These are phyloP conservation scores for Russula sp. DNA, from an alignment of 768 basidiomycete genomes.

Conservation along the genomic window DNA sequence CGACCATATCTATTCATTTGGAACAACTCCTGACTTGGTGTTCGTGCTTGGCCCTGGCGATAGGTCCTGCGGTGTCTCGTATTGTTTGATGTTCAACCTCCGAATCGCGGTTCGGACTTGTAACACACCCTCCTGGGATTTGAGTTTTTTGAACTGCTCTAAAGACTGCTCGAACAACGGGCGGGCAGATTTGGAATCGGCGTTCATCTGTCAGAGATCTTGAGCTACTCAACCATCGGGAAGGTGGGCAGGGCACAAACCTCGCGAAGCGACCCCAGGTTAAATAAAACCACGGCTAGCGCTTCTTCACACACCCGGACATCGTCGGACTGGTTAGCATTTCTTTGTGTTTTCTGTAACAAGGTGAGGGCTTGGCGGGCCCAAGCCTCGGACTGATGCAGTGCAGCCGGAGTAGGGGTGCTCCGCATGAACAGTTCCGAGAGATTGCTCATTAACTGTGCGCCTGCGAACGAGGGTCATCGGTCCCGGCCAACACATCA, in stretches of 20 bases:
- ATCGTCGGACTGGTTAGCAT: slow-evolving; percentile 4
- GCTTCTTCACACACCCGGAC: slow-evolving; percentile 14
- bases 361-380: slow-evolving; percentile 41
- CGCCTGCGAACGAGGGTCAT: slow-evolving; percentile 27
- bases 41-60: neutral
- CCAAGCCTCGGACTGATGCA: slow-evolving; percentile 52
- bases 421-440: slow-evolving; percentile 36
- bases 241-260: slow-evolving; percentile 3
- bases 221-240: neutral
- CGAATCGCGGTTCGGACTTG: slow-evolving; percentile 17
- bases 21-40: slow-evolving; percentile 9
- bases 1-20: slow-evolving; percentile 16
- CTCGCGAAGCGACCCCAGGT: slow-evolving; percentile 20
- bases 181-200: slow-evolving; percentile 12
- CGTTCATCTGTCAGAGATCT: slow-evolving; percentile 9
- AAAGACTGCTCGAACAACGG: slow-evolving; percentile 14
- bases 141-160: slow-evolving; percentile 17
- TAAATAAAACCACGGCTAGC: slow-evolving; percentile 19
- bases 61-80: neutral
- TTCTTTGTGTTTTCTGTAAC: slow-evolving; percentile 27
- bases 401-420: slow-evolving; percentile 31
- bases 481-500: neutral
- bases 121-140: slow-evolving; percentile 15
- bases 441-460: slow-evolving; percentile 45
- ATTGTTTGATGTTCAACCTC: slow-evolving; percentile 11